phyloP scores from a whole-genome alignment of 257 asterid species.

The Apocynum venetum region DNA sequence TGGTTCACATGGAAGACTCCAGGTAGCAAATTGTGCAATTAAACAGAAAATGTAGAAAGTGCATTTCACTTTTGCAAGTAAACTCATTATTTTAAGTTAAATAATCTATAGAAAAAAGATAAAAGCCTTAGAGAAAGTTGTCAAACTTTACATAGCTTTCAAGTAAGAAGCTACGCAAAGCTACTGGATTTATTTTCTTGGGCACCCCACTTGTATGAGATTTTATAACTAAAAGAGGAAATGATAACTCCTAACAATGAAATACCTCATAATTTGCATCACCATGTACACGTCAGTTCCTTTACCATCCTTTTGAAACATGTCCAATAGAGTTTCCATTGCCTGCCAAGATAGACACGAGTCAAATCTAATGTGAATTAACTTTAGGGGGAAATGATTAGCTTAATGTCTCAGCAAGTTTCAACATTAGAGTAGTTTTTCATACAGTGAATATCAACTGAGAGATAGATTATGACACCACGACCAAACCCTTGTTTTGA shows the following conservation, averaged over 20 bases:
- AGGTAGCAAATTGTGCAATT: neutral
- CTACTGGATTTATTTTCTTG: neutral
- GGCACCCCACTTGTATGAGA: neutral
- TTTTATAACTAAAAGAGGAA: neutral
- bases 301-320: conserved; percentile 70
- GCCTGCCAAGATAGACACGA: conserved; percentile 52
- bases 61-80: neutral
- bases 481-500: neutral
- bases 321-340: conserved; percentile 58
- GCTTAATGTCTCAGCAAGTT: neutral
- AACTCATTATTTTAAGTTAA: too few relatives aligned
- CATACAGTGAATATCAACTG: neutral
- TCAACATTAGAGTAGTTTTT: neutral
- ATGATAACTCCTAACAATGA: conserved; percentile 2
- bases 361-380: conserved; percentile 14
- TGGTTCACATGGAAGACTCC: neutral
- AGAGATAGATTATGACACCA: neutral
- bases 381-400: neutral
- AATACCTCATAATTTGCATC: conserved; percentile 79
- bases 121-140: neutral
- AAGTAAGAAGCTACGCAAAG: neutral
- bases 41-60: neutral
- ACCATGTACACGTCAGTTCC: conserved; percentile 64
- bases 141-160: neutral
- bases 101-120: neutral